A percentile compares a stretch with the other conserved stretches of the same genome.
These are phyloP conservation scores for Penicillium bialowiezense DNA, from an alignment of 495 filamentous ascomycete species.

Conservation along the genomic window DNA sequence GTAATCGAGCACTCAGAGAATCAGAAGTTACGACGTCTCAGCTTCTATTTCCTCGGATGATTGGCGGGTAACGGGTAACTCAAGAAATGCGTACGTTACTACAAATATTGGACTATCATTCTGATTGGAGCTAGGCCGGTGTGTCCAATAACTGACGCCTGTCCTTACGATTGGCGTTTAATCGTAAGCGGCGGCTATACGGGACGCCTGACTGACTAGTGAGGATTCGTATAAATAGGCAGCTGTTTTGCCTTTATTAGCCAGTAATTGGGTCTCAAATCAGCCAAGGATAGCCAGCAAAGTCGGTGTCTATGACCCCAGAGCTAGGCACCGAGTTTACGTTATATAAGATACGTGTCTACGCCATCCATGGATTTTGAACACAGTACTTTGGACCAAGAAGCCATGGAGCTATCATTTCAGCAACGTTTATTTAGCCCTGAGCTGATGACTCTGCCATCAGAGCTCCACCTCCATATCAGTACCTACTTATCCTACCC, in stretches of 20 bases:
- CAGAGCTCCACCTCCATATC: constrained; percentile 72
- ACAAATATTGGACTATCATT: too few relatives aligned
- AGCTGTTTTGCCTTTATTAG: neutral
- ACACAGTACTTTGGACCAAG: too few relatives aligned
- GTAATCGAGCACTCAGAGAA: neutral
- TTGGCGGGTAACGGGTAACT: too few relatives aligned
- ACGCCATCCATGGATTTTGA: too few relatives aligned
- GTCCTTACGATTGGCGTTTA: neutral
- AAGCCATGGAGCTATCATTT: neutral
- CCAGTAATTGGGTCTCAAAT: neutral
- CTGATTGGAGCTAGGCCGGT: too few relatives aligned
- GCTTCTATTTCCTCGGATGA: too few relatives aligned
- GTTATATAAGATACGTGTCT: too few relatives aligned
- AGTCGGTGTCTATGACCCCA: neutral
- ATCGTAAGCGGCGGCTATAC: neutral
- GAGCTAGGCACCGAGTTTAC: constrained; percentile 13
- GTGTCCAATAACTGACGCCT: too few relatives aligned
- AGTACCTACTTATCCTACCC: constrained; percentile 73
- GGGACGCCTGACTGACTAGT: neutral
- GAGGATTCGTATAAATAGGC: neutral
- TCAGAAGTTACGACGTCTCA: neutral
- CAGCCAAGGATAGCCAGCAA: neutral
- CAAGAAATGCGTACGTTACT: too few relatives aligned
- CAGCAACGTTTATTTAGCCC: neutral
- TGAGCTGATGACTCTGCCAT: constrained; percentile 47